These are phyloP conservation scores for Zasmidium cellare DNA, from an alignment of 2,329 filamentous ascomycete species.

Conservation along the genomic window DNA sequence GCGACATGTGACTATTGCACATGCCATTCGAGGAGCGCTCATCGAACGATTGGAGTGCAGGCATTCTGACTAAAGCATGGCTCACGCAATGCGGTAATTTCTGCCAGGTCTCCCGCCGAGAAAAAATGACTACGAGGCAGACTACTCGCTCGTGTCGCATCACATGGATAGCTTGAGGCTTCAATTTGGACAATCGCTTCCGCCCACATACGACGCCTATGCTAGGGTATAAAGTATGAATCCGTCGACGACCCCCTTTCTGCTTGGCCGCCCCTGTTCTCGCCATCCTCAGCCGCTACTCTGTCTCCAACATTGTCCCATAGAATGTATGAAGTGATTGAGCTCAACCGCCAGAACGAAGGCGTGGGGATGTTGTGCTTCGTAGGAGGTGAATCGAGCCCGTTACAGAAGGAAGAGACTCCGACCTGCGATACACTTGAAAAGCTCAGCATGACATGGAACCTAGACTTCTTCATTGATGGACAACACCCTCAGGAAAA, in stretches of 20 bases:
- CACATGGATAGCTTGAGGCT: too few relatives aligned
- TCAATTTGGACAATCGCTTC: too few relatives aligned
- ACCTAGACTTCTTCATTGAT: not conserved
- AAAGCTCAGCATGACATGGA: conserved; percentile 6
- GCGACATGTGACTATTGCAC: too few relatives aligned
- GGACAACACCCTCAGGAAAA: conserved; percentile 14
- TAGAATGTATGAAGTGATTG: not conserved
- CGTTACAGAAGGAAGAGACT: conserved; percentile 3
- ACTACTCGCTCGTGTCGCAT: too few relatives aligned
- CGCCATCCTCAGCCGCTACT: not conserved
- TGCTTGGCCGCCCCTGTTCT: not conserved
- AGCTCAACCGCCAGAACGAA: not conserved
- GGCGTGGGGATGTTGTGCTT: conserved; percentile 1
- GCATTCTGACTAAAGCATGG: too few relatives aligned
- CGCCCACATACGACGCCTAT: conserved; percentile 5
- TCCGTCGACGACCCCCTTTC: not conserved
- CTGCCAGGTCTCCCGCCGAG: too few relatives aligned
- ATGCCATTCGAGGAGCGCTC: too few relatives aligned
- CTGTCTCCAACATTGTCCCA: not conserved
- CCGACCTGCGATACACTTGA: conserved; percentile 11
- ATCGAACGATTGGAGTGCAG: too few relatives aligned
- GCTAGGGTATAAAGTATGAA: conserved; percentile 11
- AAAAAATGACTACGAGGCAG: too few relatives aligned
- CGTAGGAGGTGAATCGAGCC: not conserved
- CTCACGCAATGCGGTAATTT: too few relatives aligned